Conservation (phyloP, 2,329 filamentous ascomycete species). For the Sporothrix dimorphospora region DNA sequence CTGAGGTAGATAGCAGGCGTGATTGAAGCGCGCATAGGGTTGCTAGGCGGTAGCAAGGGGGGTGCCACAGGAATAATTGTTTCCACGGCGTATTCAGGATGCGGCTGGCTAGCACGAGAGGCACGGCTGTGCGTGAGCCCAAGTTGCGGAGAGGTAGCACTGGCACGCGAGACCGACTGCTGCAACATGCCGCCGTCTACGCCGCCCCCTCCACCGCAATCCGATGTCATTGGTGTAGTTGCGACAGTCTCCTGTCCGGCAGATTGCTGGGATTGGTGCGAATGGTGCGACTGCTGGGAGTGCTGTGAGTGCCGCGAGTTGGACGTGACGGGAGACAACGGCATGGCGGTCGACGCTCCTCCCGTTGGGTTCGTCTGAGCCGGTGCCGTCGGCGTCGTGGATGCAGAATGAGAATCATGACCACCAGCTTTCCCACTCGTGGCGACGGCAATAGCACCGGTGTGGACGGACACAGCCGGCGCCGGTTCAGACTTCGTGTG, state of each 20-base stretch:
- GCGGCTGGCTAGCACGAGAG: conserved; percentile 21
- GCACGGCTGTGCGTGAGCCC: conserved; percentile 15
- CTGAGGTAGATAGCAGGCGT: conserved; percentile 72
- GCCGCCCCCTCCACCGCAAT: conserved; percentile 37
- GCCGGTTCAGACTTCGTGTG: conserved; percentile 31
- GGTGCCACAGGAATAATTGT: conserved; percentile 72
- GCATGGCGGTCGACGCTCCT: not conserved
- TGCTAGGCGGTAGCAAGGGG: conserved; percentile 71
- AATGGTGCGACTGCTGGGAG: conserved; percentile 32
- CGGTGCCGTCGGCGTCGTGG: conserved; percentile 1
- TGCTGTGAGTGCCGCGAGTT: conserved; percentile 37
- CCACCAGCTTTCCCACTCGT: not conserved
- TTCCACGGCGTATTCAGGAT: conserved; percentile 54
- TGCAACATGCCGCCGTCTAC: conserved; percentile 18
- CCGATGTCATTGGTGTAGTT: conserved; percentile 49
- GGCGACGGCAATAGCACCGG: not conserved
- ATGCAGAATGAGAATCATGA: conserved; percentile 18
- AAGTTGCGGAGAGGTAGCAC: not conserved
- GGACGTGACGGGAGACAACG: conserved; percentile 38
- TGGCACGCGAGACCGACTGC: conserved; percentile 32
- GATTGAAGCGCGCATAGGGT: conserved; percentile 78
- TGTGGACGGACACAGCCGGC: conserved; percentile 1
- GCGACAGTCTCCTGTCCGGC: conserved; percentile 39
- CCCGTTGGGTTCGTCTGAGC: not conserved
- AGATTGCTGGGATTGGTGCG: conserved; percentile 32